Evolutionary conservation across 139 green algal species (phyloP), one percentile per base, ranked within the genome.

Genomic region (Coelastrella sp.): DNA sequence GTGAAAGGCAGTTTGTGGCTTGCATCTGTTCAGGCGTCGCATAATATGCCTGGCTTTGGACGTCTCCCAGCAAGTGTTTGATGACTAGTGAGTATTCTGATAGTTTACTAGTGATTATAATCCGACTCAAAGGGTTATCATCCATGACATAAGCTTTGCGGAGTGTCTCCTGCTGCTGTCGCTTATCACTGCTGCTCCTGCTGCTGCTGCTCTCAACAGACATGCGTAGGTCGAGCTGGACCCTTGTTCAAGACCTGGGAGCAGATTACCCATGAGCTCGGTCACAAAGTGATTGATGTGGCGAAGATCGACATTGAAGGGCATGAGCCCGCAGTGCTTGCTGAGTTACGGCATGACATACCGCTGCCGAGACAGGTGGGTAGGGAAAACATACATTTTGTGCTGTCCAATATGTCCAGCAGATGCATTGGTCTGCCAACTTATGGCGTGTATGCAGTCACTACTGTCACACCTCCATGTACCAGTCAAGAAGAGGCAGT

Each of bases 231-330:
- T 23, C 81, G 61, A 20, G 54, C 7, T 32, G 56, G 68, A 56
- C 56, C 56, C 8, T 11, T 68, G 47, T 89, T 89, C 84, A 57
- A 82, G 14, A 83, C 71, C 7, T 80, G 73, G 71, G 84, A 82
- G 16, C 47, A 82, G 54, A 80, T 82, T 10, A 89, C 73, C 14
- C 32, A 13, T n/a, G 16, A 32, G 54, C 59, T 89, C 6, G 84
- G 84, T 19, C 84, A 73, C 73, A 74, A 19, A 19, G 16, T 58
- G 3, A 22, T 89, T 4, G 73, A 89, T 56, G 84, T 89, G 5
- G 20, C 57, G 0, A 89, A 89, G 56, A 82, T 89, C 57, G 84
- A 89, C 84, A 89, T 89, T 14, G 84, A 89, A 56, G 84, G 71
- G 5, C 84, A 82, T 58, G 84, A 87, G 81, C 61, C 81, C 16